These are phyloP conservation scores for Carex myosuroides DNA, from an alignment of 176 grass and related monocot species.

Conservation along the genomic window DNA sequence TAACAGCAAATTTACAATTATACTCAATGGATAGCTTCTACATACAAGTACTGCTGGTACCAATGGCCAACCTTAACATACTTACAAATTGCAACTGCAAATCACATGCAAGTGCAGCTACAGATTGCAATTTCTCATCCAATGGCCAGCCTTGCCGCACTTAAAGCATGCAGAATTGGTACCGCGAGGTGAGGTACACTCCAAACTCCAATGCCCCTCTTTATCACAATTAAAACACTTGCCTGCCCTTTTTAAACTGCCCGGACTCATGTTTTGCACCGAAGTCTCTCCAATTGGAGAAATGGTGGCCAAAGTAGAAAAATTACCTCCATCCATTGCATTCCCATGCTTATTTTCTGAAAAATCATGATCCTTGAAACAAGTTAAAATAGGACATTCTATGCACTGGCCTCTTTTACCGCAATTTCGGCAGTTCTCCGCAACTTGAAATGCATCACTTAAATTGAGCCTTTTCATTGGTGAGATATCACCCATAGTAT, in stretches of 20 bases:
- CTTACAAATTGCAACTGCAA: neutral
- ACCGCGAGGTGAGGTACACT: neutral
- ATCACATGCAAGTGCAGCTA: neutral
- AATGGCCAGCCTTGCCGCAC: constrained; percentile 8
- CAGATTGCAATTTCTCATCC: constrained; percentile 8
- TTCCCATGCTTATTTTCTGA: neutral
- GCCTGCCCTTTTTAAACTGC: neutral
- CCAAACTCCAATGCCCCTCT: neutral
- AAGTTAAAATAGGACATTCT: neutral
- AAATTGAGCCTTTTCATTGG: constrained; percentile 21
- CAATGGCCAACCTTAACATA: neutral
- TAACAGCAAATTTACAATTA: neutral
- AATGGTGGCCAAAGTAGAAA: neutral
- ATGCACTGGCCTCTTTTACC: neutral
- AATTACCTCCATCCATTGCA: neutral
- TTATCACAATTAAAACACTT: constrained; percentile 7
- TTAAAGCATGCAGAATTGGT: constrained; percentile 5
- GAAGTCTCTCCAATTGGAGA: neutral
- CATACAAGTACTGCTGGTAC: neutral
- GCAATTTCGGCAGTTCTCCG: neutral
- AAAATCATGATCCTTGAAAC: constrained; percentile 5
- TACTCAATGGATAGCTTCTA: neutral
- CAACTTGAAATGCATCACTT: neutral
- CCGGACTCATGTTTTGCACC: neutral
- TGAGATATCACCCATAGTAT: neutral